A percentile compares a stretch with the other conserved stretches of the same genome.
phyloP scores from a whole-genome alignment of 306 rosid genomes.

The Quercus alba region DNA sequence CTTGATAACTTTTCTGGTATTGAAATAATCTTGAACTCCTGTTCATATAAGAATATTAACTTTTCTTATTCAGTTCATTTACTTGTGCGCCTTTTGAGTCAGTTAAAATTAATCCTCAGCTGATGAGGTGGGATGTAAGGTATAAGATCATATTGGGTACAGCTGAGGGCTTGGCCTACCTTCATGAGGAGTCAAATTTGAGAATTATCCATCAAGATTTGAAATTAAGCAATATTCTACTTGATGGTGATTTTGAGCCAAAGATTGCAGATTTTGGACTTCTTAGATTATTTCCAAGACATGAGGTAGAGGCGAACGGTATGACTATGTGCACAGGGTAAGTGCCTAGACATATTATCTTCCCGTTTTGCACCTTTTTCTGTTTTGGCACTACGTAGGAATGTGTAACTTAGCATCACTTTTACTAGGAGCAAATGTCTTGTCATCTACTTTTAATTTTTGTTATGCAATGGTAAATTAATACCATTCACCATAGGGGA shows the following conservation, averaged over 20 bases:
- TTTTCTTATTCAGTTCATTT: background rate
- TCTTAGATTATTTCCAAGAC: constrained; percentile 53
- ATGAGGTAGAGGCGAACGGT: constrained; percentile 35
- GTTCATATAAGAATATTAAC: background rate
- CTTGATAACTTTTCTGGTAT: constrained; percentile 48
- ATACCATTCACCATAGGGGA: background rate
- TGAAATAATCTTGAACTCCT: constrained; percentile 3
- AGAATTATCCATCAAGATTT: constrained; percentile 70
- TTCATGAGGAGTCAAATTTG: constrained; percentile 55
- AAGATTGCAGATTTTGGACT: constrained; percentile 78
- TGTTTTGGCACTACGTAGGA: background rate
- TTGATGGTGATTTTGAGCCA: constrained; percentile 47
- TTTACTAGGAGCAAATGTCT: background rate
- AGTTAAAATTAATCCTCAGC: constrained; percentile 16
- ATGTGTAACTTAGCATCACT: background rate
- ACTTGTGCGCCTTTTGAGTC: background rate
- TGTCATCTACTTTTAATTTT: background rate
- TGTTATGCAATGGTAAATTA: background rate
- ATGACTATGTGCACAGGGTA: constrained; percentile 39
- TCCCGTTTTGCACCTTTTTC: too few relatives aligned
- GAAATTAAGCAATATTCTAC: constrained; percentile 54
- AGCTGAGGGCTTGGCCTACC: constrained; percentile 67
- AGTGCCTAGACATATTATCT: background rate
- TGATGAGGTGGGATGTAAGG: constrained; percentile 33
- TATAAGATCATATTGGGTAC: constrained; percentile 34